Base-by-base conservation (phyloP, 2,329 filamentous ascomycete genomes). In the Pseudomassariella vexata region DNA sequence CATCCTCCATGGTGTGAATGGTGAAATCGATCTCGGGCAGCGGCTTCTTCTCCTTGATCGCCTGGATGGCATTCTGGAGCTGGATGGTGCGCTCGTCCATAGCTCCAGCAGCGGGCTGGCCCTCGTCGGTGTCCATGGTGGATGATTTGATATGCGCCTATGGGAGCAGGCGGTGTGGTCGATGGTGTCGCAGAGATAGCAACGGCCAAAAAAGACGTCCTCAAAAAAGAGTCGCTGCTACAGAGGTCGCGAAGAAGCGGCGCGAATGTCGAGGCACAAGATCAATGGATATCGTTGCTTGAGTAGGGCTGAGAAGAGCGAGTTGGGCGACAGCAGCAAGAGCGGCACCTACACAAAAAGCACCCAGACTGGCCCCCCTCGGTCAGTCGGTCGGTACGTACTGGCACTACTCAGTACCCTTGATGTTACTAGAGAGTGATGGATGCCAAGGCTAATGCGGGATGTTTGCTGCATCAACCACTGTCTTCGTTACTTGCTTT, bases 21-120 rank as follows among this genome's bases (percentile, higher is more conserved):
- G 87, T 94, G 61, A 98, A 98, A 69, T 98, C 92, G 54, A 98
- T 96, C 72, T 96, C 90, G 37, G 92, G 92, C 30, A 94, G 74
- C 34, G 90, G 89, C 70, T 85, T 90, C 82, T 96, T 96, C 52
- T 95, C 79, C 60, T 82, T 80, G 54, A 98, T 88, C 39, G 92
- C 92, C 59, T 85, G 86, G 55, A 90, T 82, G 49, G 86, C 84
- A 76, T 87, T 90, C 66, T 95, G 87, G 56, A 95, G 75, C 60
- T 84, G 79, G 51, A 64, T 57, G 51, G 60, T 71, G 57, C 68
- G 70, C 29, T 69, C 63, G 30, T 68, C 65, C 45, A 44, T 46
- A 32, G 56, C 41, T 41, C 44, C 47, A 41, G 55, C 49, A 47
- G 62, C 57, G 48, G 50, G 42, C 36, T 55, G 48, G 33, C 56